Percentiles rank a stretch among this genome's conserved stretches.
These are phyloP conservation scores for Colletotrichum neosansevieriae DNA, from an alignment of 2,329 filamentous ascomycete species.

Conservation along the genomic window DNA sequence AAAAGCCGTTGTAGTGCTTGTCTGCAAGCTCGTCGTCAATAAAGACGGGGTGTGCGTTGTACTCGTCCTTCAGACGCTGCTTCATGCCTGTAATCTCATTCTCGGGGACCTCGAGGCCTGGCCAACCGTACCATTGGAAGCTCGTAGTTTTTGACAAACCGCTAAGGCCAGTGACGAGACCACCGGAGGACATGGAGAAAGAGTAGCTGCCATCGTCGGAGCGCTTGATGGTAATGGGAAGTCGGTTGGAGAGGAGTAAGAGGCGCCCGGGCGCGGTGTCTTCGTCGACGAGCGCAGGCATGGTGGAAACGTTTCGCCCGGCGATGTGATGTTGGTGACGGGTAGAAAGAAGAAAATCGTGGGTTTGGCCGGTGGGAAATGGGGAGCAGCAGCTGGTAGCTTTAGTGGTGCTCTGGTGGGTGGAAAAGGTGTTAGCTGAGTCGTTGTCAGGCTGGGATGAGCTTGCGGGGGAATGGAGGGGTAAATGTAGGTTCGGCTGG, in stretches of 20 bases:
- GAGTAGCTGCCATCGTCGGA: slow-evolving; percentile 91
- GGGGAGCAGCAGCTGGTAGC: slow-evolving; percentile 21
- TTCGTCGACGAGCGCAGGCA: slow-evolving; percentile 53
- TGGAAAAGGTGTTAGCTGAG: slow-evolving; percentile 36
- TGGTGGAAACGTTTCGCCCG: slow-evolving; percentile 43
- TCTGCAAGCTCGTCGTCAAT: slow-evolving; percentile 94
- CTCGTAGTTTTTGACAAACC: slow-evolving; percentile 92
- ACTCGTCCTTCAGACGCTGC: slow-evolving; percentile 84
- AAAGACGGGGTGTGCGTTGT: slow-evolving; percentile 91
- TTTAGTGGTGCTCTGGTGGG: slow-evolving; percentile 24
- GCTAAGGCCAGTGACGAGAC: slow-evolving; percentile 92
- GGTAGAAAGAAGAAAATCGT: slow-evolving; percentile 18
- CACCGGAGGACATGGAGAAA: slow-evolving; percentile 97
- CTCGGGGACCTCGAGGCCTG: slow-evolving; percentile 90
- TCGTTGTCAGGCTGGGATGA: slow-evolving; percentile 36
- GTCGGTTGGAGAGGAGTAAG: slow-evolving; percentile 91
- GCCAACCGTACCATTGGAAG: slow-evolving; percentile 99
- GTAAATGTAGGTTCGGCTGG: slow-evolving; percentile 32
- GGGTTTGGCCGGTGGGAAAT: slow-evolving; percentile 19
- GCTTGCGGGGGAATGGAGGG: slow-evolving; percentile 41
- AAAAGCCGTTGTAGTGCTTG: slow-evolving; percentile 97
- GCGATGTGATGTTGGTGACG: not conserved
- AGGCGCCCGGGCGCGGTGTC: slow-evolving; percentile 63
- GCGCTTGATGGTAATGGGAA: slow-evolving; percentile 96
- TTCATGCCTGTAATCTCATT: slow-evolving; percentile 81